These are phyloP conservation scores for Mycosphaerella arachidis DNA, from an alignment of 2,329 filamentous ascomycete genomes.

Conservation along the genomic window DNA sequence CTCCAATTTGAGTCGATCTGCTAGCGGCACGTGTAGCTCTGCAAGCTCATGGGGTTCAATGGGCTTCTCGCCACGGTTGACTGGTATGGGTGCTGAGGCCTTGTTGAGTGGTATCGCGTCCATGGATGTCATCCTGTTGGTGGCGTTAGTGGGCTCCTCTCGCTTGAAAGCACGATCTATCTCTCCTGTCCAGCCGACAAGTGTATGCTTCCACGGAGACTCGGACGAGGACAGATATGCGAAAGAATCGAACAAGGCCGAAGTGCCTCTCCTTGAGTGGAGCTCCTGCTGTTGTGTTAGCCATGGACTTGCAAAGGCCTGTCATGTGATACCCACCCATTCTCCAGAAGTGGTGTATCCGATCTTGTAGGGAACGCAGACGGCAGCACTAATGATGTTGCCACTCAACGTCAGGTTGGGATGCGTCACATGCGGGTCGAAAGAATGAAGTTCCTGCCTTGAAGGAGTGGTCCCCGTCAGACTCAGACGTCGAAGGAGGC, in stretches of 20 bases:
- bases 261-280: slow-evolving; percentile 74
- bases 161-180: slow-evolving; percentile 36
- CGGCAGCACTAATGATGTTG: slow-evolving; percentile 59
- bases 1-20: slow-evolving; percentile 70
- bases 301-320: not conserved
- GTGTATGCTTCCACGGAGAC: slow-evolving; percentile 82
- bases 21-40: slow-evolving; percentile 64
- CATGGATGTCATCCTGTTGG: slow-evolving; percentile 26
- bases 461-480: slow-evolving; percentile 34
- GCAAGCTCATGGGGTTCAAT: slow-evolving; percentile 48
- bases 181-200: slow-evolving; percentile 94
- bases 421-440: slow-evolving; percentile 53
- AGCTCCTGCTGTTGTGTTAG: slow-evolving; percentile 55
- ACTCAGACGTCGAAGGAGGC: slow-evolving; percentile 52
- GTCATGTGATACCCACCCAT: slow-evolving; percentile 46
- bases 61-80: slow-evolving; percentile 53
- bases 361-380: slow-evolving; percentile 59
- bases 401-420: slow-evolving; percentile 57
- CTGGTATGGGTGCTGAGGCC: slow-evolving; percentile 72
- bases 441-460: slow-evolving; percentile 40
- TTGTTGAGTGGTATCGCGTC: slow-evolving; percentile 60
- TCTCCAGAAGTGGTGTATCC: slow-evolving; percentile 49
- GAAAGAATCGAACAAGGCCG: slow-evolving; percentile 88
- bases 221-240: slow-evolving; percentile 78
- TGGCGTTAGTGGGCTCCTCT: slow-evolving; percentile 17